Evolutionary conservation across 805 yeast species (phyloP), one percentile per base, ranked within the genome.

Genomic region (Starmerella davenportii): DNA sequence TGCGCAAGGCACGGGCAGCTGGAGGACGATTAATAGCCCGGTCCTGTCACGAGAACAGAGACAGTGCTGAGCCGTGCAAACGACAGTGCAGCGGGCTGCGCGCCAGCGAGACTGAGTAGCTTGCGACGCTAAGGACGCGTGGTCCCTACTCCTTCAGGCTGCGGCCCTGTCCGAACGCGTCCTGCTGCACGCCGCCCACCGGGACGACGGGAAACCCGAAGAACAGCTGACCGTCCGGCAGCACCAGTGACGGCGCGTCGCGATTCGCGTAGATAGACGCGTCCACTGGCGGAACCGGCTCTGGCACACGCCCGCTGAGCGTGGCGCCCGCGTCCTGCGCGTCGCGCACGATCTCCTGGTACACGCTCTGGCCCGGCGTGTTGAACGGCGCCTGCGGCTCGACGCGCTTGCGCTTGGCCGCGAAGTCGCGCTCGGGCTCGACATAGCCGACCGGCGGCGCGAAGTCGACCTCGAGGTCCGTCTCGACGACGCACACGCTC

Each of bases 401-500:
- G 2, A 34, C 23, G 21, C 39, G 35, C 16, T 39, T 30, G 39
- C 37, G 40, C 23, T 39, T 40, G 13, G 36, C n/a, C 14, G 34
- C 38, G 8, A 8, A 7, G 9, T 29, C 32, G 5, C 13, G 8
- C 14, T 8, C 23, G 1, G 95, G 95, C 54, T 87, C 96, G 16
- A 80, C 94, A 55, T 90, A 90, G 0, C 99, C 99, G 4, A 87
- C 94, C 0, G 99, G 99, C 2, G 98, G 94, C 1, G 95, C 96
- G 63, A 90, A 90, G 54, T 90, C 99, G 0, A 95, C 93, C 42
- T 81, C 93, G 44, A 90, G 65, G 61, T 90, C 98, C 0, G 98
- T 90, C 55, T 90, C 99, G 21, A 90, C 81, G 4, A 90, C 95
- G 64, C 95, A 87, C 13, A 87, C 76, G 42, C 94, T 79, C 25